Conservation (phyloP, 1,139 yeast species). For the Debaryomycetaceae sp. region DNA sequence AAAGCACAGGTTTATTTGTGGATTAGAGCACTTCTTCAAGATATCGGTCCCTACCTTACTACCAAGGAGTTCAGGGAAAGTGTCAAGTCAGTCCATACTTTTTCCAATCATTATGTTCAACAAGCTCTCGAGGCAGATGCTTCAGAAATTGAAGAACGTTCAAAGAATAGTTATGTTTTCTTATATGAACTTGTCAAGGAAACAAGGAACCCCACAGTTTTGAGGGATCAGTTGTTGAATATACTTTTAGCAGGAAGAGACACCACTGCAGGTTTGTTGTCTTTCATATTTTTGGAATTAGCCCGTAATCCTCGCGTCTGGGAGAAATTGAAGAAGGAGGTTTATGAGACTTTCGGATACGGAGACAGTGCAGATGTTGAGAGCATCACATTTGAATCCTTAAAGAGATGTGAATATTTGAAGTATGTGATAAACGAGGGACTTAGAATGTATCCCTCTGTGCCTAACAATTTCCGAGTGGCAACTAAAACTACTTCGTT, state of each 20-base stretch:
- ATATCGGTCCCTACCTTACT: constrained; percentile 30
- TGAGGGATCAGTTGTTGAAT: constrained; percentile 51
- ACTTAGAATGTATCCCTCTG: constrained; percentile 52
- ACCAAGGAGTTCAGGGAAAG: constrained; percentile 23
- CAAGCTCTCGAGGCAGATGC: constrained; percentile 24
- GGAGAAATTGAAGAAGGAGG: constrained; percentile 34
- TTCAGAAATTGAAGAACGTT: constrained; percentile 29
- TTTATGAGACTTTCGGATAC: constrained; percentile 30
- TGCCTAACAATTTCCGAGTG: constrained; percentile 46
- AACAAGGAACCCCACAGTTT: constrained; percentile 45
- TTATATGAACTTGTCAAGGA: constrained; percentile 49
- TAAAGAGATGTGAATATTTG: constrained; percentile 48
- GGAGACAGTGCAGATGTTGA: constrained; percentile 23
- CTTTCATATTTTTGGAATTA: constrained; percentile 45
- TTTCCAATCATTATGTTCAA: constrained; percentile 21
- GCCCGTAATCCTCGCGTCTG: constrained; percentile 42
- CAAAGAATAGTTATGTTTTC: constrained; percentile 44
- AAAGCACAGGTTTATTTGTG: constrained; percentile 34
- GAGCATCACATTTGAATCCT: constrained; percentile 38
- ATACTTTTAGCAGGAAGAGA: constrained; percentile 56
- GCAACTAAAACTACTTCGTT: constrained; percentile 45
- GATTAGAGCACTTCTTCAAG: constrained; percentile 34
- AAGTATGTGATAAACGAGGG: constrained; percentile 47
- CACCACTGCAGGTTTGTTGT: constrained; percentile 54
- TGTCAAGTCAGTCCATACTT: background rate